phyloP scores from a whole-genome alignment of 2,329 filamentous ascomycete genomes.

The Aspergillus sp. region DNA sequence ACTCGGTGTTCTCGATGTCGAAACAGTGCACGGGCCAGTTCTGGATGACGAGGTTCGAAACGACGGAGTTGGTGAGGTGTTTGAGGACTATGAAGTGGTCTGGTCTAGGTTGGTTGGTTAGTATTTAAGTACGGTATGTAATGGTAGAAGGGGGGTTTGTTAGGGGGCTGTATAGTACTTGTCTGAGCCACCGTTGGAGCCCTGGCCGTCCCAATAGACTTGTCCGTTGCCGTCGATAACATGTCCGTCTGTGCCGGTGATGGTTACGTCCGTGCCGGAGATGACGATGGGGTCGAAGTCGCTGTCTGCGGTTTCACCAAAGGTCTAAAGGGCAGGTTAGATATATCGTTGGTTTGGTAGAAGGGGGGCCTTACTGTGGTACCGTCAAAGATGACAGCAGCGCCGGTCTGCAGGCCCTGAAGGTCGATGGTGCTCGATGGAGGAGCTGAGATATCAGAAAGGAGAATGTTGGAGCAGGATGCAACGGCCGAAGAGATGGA shows the following conservation, averaged over 20 bases:
- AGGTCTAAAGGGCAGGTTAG: slow-evolving; percentile 21
- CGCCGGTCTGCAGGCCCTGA: slow-evolving; percentile 40
- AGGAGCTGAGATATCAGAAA: slow-evolving; percentile 42
- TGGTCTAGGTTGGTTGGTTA: slow-evolving; percentile 20
- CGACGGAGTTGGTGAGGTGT: slow-evolving; percentile 40
- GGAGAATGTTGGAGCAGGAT: slow-evolving; percentile 44
- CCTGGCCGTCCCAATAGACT: slow-evolving; percentile 48
- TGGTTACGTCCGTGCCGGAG: slow-evolving; percentile 41
- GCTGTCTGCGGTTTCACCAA: slow-evolving; percentile 37
- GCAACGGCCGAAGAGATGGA: slow-evolving; percentile 38
- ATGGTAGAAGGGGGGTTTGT: no score
- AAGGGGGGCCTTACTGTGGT: slow-evolving; percentile 25
- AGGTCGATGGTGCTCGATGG: slow-evolving; percentile 43
- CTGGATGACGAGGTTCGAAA: slow-evolving; percentile 40
- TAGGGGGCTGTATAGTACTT: slow-evolving; percentile 1
- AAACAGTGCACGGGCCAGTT: slow-evolving; percentile 46
- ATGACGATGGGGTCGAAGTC: slow-evolving; percentile 41
- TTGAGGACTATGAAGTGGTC: slow-evolving; percentile 44
- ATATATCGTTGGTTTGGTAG: not conserved
- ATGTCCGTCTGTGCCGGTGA: slow-evolving; percentile 37
- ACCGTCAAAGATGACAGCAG: slow-evolving; percentile 44
- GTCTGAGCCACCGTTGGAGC: slow-evolving; percentile 46
- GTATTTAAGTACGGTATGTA: not conserved
- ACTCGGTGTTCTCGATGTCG: slow-evolving; percentile 33
- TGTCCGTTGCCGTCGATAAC: slow-evolving; percentile 42